These are phyloP conservation scores for Mycena citricolor DNA, from an alignment of 1,284 basidiomycete species.

Conservation along the genomic window DNA sequence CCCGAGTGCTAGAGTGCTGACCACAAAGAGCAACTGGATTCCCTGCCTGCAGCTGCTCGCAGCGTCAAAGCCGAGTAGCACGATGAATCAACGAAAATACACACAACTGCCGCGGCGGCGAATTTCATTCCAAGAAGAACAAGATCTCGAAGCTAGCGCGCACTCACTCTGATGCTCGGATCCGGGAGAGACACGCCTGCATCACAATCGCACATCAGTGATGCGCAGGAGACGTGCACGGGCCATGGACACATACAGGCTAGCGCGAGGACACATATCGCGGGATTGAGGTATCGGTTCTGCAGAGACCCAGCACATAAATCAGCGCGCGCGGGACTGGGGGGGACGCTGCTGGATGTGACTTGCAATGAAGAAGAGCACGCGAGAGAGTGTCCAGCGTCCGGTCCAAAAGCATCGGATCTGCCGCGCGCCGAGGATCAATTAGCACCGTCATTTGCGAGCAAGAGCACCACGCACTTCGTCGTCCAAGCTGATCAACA, in stretches of 20 bases:
- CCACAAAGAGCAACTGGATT: slow-evolving; percentile 29
- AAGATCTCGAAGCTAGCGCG: no score
- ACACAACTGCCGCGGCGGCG: slow-evolving; percentile 27
- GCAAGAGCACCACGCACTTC: slow-evolving; percentile 29
- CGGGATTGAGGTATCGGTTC: slow-evolving; percentile 37
- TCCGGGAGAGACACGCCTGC: slow-evolving; percentile 28
- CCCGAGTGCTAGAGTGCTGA: slow-evolving; percentile 29
- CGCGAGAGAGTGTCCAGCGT: slow-evolving; percentile 33
- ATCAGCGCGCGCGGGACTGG: neutral
- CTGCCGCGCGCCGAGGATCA: slow-evolving; percentile 24
- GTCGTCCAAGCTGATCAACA: slow-evolving; percentile 38
- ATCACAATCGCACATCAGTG: slow-evolving; percentile 1
- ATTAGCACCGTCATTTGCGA: neutral
- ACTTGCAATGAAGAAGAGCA: slow-evolving; percentile 37
- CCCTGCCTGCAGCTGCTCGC: slow-evolving; percentile 30
- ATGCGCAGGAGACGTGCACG: neutral
- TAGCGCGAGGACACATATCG: slow-evolving; percentile 26
- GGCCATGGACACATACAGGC: slow-evolving; percentile 6
- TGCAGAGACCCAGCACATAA: slow-evolving; percentile 9
- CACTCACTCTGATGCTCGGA: slow-evolving; percentile 29
- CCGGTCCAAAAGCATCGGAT: slow-evolving; percentile 40
- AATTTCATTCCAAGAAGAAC: slow-evolving; percentile 1
- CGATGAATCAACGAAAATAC: slow-evolving; percentile 10
- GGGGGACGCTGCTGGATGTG: no score
- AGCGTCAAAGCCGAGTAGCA: slow-evolving; percentile 1